Evolutionary conservation across 129 eudicot species (phyloP), one percentile per base, ranked within the genome.

Genomic region (Glebionis coronaria): DNA sequence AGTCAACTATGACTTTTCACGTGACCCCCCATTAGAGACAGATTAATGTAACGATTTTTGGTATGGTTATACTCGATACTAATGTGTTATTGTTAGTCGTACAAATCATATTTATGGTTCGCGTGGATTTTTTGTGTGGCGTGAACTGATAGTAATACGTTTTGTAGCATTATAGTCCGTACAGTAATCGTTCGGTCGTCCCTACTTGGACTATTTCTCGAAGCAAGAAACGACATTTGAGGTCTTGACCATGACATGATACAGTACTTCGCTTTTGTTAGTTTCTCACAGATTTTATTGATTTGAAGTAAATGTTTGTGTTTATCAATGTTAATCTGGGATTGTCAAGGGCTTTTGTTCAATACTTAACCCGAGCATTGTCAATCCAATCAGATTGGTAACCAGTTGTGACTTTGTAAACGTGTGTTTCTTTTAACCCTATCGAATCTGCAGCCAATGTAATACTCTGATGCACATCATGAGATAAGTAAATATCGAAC

Each of bases 381-480:
- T 83, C 82, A 19, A 92, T 85, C 96, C 98, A 92, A 62, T 92
- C 96, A 44, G 84, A 81, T 27, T 86, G 89, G 78, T 88, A 82
- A 35, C 86, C 86, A 67, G 64, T 80, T 67, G 72, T 74, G 56
- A 91, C 78, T 56, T 92, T 78, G 76, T 77, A 92, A 64, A 45
- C 73, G n/a, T 95, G 98, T 44, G 75, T 68, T 72, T 85, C 85
- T 27, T 78, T 75, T 82, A 92, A 75, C 52, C 96, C 98, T 55
- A 88, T 79, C 10, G 96, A 88, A 64, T 92, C 84, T 23, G 88
- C 85, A 18, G 98, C 98, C 58, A 54, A 67, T 66, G 82, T 71
- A 76, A 92, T 82, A 81, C 95, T 81, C 20, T 79, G 74, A 54
- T 76, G 76, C 59, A 92, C 91, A 75, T 92, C 91, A 13, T 83